phyloP scores from a whole-genome alignment of 176 grass and related monocot species.

The Aegilops bicornis region DNA sequence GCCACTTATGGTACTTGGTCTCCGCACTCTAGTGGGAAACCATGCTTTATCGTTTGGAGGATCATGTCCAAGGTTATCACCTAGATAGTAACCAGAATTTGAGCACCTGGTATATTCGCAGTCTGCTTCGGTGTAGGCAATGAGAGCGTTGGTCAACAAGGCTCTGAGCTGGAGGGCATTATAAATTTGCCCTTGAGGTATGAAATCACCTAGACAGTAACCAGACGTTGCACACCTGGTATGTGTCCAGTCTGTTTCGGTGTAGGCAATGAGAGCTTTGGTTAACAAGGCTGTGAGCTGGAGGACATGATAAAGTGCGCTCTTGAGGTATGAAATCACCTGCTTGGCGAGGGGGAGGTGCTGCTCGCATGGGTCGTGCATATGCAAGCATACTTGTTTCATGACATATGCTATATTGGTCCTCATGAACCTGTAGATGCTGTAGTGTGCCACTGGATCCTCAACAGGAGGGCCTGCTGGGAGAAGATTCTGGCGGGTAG shows the following conservation, averaged over 20 bases:
- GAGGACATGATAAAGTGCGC: not conserved
- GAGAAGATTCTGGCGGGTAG: not conserved
- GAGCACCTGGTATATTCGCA: not conserved
- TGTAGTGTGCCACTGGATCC: not conserved
- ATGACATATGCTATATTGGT: not conserved
- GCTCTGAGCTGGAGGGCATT: not conserved
- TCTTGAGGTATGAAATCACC: not conserved
- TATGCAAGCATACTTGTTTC: not conserved
- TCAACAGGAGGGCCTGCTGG: not conserved
- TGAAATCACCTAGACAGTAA: not conserved
- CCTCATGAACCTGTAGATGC: slow-evolving; percentile 4
- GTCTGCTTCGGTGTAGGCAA: not conserved
- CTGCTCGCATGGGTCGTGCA: not conserved
- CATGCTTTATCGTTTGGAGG: not conserved
- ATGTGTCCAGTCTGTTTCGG: not conserved
- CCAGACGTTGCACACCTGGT: no score
- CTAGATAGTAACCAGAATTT: slow-evolving; percentile 6
- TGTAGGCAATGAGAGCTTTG: slow-evolving; percentile 2
- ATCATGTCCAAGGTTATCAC: not conserved
- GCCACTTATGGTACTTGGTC: not conserved
- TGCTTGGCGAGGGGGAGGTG: not conserved
- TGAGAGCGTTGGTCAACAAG: not conserved
- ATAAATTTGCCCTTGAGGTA: not conserved
- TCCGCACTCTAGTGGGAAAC: not conserved
- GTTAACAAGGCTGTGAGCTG: not conserved